Conservation (phyloP, 306 rosid genomes). For the Ceratonia siliqua region DNA sequence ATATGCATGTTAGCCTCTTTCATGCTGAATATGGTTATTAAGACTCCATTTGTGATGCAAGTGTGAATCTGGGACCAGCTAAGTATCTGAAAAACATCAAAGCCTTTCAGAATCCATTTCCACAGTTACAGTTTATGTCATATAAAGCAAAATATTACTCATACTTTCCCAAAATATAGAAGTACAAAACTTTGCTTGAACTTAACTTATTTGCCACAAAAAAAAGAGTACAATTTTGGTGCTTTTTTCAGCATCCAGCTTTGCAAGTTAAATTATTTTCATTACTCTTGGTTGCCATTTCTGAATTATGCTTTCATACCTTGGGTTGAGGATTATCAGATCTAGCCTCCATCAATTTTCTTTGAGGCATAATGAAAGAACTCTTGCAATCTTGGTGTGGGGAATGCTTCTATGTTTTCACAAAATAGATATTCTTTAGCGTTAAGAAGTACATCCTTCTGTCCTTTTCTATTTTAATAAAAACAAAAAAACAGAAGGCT, state of each 20-base stretch:
- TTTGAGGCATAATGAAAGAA: neutral
- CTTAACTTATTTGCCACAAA: neutral
- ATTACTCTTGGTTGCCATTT: neutral
- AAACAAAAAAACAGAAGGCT: neutral
- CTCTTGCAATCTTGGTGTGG: neutral
- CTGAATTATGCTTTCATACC: neutral
- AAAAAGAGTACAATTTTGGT: neutral
- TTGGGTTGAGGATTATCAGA: neutral
- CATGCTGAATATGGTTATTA: neutral
- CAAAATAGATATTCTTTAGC: neutral
- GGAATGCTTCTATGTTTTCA: neutral
- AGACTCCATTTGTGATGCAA: slow-evolving; percentile 18
- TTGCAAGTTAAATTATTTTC: neutral
- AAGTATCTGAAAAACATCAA: neutral
- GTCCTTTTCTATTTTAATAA: neutral
- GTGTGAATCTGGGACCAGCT: neutral
- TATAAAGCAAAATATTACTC: neutral
- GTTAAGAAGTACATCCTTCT: neutral
- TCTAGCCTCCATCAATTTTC: neutral
- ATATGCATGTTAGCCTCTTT: slow-evolving; percentile 21
- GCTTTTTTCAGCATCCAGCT: neutral
- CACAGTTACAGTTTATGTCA: neutral
- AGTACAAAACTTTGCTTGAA: neutral
- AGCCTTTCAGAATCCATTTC: slow-evolving; percentile 1
- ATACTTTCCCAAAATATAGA: neutral